A percentile compares a stretch with the other conserved stretches of the same genome.
Conservation (phyloP, 139 green algal species). For the Yamagishiella unicocca region DNA sequence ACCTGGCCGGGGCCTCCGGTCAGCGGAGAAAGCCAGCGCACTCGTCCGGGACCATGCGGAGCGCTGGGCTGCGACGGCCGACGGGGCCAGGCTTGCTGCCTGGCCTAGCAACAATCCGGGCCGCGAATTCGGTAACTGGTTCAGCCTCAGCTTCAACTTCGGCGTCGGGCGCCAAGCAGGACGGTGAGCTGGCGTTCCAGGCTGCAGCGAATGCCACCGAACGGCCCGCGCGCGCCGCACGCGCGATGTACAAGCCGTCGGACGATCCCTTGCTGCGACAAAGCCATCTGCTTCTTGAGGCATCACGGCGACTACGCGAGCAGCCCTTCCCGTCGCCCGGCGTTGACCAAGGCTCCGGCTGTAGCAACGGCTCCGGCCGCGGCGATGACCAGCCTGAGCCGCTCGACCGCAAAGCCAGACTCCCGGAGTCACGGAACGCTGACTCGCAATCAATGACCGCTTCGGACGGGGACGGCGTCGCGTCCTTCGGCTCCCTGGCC, state of each 20-base stretch:
- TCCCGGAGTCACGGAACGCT: not conserved
- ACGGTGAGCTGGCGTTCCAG: not conserved
- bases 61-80: not conserved
- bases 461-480: not conserved
- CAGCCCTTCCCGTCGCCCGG: not conserved
- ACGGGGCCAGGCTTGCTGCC: not conserved
- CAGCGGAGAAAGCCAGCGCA: not conserved
- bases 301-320: not conserved
- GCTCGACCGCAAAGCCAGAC: not conserved
- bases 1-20: not conserved
- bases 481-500: not conserved
- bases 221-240: not conserved
- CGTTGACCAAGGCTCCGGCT: slow-evolving; percentile 2
- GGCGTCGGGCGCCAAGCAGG: not conserved
- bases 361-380: not conserved
- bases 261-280: not conserved
- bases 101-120: not conserved
- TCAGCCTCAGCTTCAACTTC: not conserved
- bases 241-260: not conserved
- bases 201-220: not conserved
- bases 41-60: not conserved
- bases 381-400: not conserved
- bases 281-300: slow-evolving; percentile 4
- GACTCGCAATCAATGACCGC: not conserved
- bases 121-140: not conserved